phyloP scores from a whole-genome alignment of 2,329 filamentous ascomycete genomes.

The Aspergillus quadrilineatus region DNA sequence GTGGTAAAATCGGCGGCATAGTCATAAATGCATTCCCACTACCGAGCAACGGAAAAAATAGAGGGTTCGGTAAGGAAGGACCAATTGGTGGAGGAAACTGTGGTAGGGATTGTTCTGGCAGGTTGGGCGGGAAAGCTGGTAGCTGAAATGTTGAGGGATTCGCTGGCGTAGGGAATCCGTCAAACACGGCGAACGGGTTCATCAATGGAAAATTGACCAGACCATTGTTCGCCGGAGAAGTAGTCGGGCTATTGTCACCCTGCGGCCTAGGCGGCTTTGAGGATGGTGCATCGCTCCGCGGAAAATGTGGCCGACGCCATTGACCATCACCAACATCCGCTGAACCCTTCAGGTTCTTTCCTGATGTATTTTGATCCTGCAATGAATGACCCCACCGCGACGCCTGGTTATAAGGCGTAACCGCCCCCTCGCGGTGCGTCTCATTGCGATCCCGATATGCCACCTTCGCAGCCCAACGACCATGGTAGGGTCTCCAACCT shows the following conservation, averaged over 20 bases:
- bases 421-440: not conserved
- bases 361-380: not conserved
- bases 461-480: constrained; percentile 21
- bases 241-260: not conserved
- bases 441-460: constrained; percentile 1
- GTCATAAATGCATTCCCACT: constrained; percentile 8
- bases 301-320: not conserved
- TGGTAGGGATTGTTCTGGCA: constrained; percentile 7
- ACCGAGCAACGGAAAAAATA: constrained; percentile 14
- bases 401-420: not conserved
- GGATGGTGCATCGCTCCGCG: not conserved
- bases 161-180: not conserved
- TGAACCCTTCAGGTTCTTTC: not conserved
- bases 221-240: not conserved
- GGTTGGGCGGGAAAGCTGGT: constrained; percentile 11
- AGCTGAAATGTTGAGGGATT: constrained; percentile 5
- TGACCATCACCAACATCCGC: not conserved
- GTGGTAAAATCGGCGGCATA: constrained; percentile 14
- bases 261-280: not conserved
- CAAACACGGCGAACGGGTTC: constrained; percentile 12
- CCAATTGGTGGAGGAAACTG: constrained; percentile 7
- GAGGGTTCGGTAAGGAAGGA: constrained; percentile 8
- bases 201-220: constrained; percentile 2
- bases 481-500: constrained; percentile 22
- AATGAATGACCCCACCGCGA: constrained; percentile 1